Evolutionary conservation across 306 rosid genomes (phyloP), one percentile per base, ranked within the genome.

Genomic region (Echinosophora koreensis): DNA sequence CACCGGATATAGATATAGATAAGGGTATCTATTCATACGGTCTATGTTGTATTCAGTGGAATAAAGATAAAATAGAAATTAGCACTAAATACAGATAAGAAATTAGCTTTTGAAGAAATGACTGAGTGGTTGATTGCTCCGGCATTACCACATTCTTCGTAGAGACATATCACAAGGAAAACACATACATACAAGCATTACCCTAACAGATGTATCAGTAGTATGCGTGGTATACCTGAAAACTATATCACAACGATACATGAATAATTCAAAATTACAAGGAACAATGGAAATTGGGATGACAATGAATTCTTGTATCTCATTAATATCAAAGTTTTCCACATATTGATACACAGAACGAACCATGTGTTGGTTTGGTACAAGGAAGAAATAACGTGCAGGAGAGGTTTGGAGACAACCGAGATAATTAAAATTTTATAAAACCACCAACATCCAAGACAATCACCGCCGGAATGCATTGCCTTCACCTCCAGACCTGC

Each of bases 391-490:
- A 55, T 15, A 37, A 18, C 27, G 49, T 11, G 61, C 69, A 73
- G 17, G 35, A 28, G 46, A 38, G 70, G 16, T 32, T 14, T 55
- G 7, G 51, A 41, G 61, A 73, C 66, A 47, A 12, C 64, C 42
- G n/a, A 71, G 57, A 69, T 57, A 5, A 61, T 16, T 60, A 74
- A 10, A 30, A 59, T 27, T 14, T 15, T 37, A 70, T 47, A 55
- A 78, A 50, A 60, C 63, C 78, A 74, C 27, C 12, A 69, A 14
- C 16, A 35, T 51, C 51, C 60, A 51, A 69, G 80, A 55, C 35
- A 28, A 72, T 90, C 80, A 92, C 57, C 97, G 87, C 65, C 97
- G 76, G 80, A 92, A 92, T 60, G 97, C 97, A 87, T 88, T 85
- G 76, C 86, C 86, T 54, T 90, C 92, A 28, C 80, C 83, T 8